Percentiles rank a stretch among this genome's conserved stretches.
These are phyloP conservation scores for Pseudomassariella vexata DNA, from an alignment of 2,329 filamentous ascomycete genomes.

Conservation along the genomic window DNA sequence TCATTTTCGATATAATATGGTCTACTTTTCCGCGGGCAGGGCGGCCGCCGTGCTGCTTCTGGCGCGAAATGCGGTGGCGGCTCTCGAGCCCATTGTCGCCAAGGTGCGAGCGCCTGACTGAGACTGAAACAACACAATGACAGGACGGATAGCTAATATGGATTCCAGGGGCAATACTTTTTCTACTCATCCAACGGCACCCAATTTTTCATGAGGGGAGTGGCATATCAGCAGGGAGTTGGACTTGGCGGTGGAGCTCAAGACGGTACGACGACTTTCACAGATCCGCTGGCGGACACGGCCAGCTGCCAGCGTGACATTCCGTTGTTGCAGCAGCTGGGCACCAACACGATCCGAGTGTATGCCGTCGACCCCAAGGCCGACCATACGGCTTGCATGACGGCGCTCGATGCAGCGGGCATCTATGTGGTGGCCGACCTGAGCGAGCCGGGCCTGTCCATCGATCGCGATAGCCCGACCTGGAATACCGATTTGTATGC, in stretches of 20 bases:
- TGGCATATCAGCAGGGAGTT: slow-evolving; percentile 66
- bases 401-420: slow-evolving; percentile 56
- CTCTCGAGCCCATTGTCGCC: slow-evolving; percentile 12
- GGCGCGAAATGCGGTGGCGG: slow-evolving; percentile 3
- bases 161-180: slow-evolving; percentile 34
- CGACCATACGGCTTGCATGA: slow-evolving; percentile 64
- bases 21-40: no score
- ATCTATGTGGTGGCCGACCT: slow-evolving; percentile 73
- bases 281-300: slow-evolving; percentile 60
- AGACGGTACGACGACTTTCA: slow-evolving; percentile 37
- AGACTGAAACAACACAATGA: background rate
- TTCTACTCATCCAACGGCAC: slow-evolving; percentile 52
- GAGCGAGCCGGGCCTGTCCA: slow-evolving; percentile 59
- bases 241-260: slow-evolving; percentile 33
- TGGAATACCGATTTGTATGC: slow-evolving; percentile 64
- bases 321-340: slow-evolving; percentile 55
- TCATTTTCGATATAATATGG: no score
- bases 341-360: slow-evolving; percentile 67
- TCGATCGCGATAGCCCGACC: slow-evolving; percentile 56
- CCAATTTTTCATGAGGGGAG: slow-evolving; percentile 55
- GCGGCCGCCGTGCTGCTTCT: no score
- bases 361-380: slow-evolving; percentile 63
- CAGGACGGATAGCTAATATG: background rate
- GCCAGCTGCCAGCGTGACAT: slow-evolving; percentile 62
- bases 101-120: slow-evolving; percentile 5